Evolutionary conservation across 2,329 filamentous ascomycete genomes (phyloP), one percentile per base, ranked within the genome.

Genomic region (Colletotrichum theobromicola): DNA sequence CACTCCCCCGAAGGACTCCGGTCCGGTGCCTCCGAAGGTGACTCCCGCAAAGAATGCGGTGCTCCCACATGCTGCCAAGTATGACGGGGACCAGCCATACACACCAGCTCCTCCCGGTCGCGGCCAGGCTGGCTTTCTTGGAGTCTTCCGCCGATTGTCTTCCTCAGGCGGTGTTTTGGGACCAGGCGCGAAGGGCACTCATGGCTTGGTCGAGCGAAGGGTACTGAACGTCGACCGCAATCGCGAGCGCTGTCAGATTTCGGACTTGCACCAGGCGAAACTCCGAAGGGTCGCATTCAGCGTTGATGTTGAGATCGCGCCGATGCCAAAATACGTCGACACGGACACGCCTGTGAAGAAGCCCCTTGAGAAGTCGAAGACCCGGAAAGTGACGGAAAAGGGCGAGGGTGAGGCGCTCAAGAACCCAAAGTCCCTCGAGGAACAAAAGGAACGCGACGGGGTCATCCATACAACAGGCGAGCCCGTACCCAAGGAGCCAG

Each of bases 271-370:
- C 77, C 91, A 93, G 79, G 91, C 91, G 63, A 98, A 97, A 82
- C 84, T 99, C 74, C 91, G 95, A 68, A 92, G 95, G 67, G 97
- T 99, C 1, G 94, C 96, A 0, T 99, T 99, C 81, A 98, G 95
- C 79, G 97, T 99, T 4, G 97, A 99, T 80, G 96, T 99, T 6
- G 97, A 99, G 83, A 98, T 99, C 80, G 96, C 96, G 4, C 95
- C 95, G 1, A 92, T 95, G 80, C 95, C 96, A 28, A 93, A 91
- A 78, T 97, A 97, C 78, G 85, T 87, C 16, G 94, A 97, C 4
- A 88, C 88, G 18, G 89, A 90, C 8, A 83, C 88, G 37, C 12
- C 82, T 55, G 62, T 77, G 72, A 81, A 80, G 63, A 86, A 84
- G 69, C 80, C 83, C n/a, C 84, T 85, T 57, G 90, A 90, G 72